These are phyloP conservation scores for Yarrowia keelungensis DNA, from an alignment of 805 yeast species.

Conservation along the genomic window DNA sequence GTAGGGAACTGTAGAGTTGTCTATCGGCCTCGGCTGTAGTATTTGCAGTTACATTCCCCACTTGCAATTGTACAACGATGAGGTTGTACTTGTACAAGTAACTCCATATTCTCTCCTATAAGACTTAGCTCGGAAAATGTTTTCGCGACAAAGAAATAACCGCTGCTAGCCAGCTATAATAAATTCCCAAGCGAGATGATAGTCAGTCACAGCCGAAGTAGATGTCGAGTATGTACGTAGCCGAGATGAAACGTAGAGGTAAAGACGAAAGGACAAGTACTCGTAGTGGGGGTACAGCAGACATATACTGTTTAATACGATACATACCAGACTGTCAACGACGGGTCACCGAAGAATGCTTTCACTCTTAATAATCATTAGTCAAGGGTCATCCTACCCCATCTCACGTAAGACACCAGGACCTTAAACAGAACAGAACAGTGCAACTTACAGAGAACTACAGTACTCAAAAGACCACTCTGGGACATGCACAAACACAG, in stretches of 20 bases:
- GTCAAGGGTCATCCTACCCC: too few species aligned
- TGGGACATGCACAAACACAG: neutral
- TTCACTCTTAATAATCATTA: too few species aligned
- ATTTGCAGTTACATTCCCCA: too few species aligned
- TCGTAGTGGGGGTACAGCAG: neutral
- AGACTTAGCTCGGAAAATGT: neutral
- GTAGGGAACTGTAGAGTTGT: too few species aligned
- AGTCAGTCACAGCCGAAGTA: neutral
- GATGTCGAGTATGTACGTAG: neutral
- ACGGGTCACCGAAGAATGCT: too few species aligned
- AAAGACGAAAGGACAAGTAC: neutral
- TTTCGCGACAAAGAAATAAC: conserved; percentile 12
- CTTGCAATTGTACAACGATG: too few species aligned
- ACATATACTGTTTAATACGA: neutral
- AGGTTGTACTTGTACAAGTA: too few species aligned
- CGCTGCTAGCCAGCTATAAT: neutral
- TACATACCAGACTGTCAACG: neutral
- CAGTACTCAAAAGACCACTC: neutral
- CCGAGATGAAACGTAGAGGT: neutral
- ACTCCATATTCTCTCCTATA: neutral
- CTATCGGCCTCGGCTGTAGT: too few species aligned
- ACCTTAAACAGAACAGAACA: neutral
- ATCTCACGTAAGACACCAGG: too few species aligned
- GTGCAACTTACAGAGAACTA: neutral
- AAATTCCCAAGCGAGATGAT: neutral